These are phyloP conservation scores for Platanthera zijinensis DNA, from an alignment of 106 monocot species.

Conservation along the genomic window DNA sequence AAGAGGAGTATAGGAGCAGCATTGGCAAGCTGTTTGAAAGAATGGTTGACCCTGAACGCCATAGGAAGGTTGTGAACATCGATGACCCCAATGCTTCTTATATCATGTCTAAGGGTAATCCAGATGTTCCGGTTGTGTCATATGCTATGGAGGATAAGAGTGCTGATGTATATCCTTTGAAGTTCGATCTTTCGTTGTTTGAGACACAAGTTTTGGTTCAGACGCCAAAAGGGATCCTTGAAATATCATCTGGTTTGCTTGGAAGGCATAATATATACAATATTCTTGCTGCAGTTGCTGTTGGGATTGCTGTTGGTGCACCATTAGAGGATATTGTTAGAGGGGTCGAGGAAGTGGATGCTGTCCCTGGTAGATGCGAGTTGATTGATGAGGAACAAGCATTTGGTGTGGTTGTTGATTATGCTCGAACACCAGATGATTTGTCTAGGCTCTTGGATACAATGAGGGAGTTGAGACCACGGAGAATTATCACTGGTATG, in stretches of 20 bases:
- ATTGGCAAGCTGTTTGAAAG: conserved; percentile 63
- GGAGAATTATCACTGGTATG: conserved; percentile 83
- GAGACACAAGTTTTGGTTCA: conserved; percentile 85
- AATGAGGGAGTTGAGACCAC: conserved; percentile 54
- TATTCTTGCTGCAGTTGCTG: conserved; percentile 84
- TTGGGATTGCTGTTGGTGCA: conserved; percentile 82
- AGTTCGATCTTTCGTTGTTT: conserved; percentile 79
- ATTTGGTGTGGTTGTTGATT: conserved; percentile 81
- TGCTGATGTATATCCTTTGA: conserved; percentile 72
- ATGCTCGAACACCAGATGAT: conserved; percentile 64
- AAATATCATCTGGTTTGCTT: conserved; percentile 89
- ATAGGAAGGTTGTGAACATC: conserved; percentile 83
- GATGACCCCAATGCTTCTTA: conserved; percentile 77
- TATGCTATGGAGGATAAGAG: conserved; percentile 81
- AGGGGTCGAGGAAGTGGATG: conserved; percentile 93
- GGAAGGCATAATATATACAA: conserved; percentile 78
- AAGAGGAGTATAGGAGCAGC: conserved; percentile 46
- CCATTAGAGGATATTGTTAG: conserved; percentile 85
- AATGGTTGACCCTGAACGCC: conserved; percentile 82
- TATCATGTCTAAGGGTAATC: conserved; percentile 61
- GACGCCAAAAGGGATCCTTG: conserved; percentile 79
- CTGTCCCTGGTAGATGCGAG: conserved; percentile 84
- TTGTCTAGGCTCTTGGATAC: conserved; percentile 70
- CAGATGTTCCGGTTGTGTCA: conserved; percentile 76
- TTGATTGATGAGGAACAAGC: conserved; percentile 90